A percentile compares a stretch with the other conserved stretches of the same genome.
phyloP scores from a whole-genome alignment of 306 rosid species.

The Vigna radiata region DNA sequence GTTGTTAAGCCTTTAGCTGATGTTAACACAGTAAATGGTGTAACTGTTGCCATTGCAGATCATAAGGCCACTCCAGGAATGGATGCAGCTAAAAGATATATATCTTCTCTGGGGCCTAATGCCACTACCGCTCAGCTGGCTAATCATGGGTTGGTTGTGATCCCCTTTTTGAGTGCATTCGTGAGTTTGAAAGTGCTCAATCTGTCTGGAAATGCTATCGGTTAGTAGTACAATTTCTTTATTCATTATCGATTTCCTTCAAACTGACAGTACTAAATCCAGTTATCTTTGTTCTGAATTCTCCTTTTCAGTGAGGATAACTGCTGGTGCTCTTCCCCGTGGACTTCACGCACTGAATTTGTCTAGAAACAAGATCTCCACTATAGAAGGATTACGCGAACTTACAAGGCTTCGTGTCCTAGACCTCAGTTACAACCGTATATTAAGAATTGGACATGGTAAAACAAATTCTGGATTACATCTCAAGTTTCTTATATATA shows the following conservation, averaged over 20 bases:
- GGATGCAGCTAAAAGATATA: slow-evolving; percentile 86
- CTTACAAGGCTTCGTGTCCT: slow-evolving; percentile 88
- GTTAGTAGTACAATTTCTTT: slow-evolving; percentile 52
- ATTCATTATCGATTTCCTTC: slow-evolving; percentile 6
- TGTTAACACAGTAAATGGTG: slow-evolving; percentile 43
- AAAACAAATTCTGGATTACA: slow-evolving; percentile 40
- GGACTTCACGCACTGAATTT: slow-evolving; percentile 89
- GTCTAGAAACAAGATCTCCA: slow-evolving; percentile 78
- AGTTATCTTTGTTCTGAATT: slow-evolving; percentile 14
- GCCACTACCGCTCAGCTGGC: slow-evolving; percentile 80
- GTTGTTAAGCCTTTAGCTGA: slow-evolving; percentile 48
- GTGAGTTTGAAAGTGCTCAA: slow-evolving; percentile 81
- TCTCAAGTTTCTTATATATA: slow-evolving; percentile 17
- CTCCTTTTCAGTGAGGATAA: slow-evolving; percentile 74
- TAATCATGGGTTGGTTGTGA: slow-evolving; percentile 82
- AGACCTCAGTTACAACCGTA: slow-evolving; percentile 90
- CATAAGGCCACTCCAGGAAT: slow-evolving; percentile 71
- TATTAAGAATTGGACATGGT: slow-evolving; percentile 92
- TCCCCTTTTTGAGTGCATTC: slow-evolving; percentile 92
- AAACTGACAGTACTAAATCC: slow-evolving; percentile 11
- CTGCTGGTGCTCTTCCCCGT: slow-evolving; percentile 91
- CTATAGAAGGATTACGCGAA: slow-evolving; percentile 90
- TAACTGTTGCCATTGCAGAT: slow-evolving; percentile 50
- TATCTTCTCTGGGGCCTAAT: slow-evolving; percentile 78
- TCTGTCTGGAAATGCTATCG: slow-evolving; percentile 85